A percentile compares a stretch with the other conserved stretches of the same genome.
Evolutionary conservation across 192 early-diverging fungal species (phyloP).

Genomic region (Lunasporangiospora selenospora): DNA sequence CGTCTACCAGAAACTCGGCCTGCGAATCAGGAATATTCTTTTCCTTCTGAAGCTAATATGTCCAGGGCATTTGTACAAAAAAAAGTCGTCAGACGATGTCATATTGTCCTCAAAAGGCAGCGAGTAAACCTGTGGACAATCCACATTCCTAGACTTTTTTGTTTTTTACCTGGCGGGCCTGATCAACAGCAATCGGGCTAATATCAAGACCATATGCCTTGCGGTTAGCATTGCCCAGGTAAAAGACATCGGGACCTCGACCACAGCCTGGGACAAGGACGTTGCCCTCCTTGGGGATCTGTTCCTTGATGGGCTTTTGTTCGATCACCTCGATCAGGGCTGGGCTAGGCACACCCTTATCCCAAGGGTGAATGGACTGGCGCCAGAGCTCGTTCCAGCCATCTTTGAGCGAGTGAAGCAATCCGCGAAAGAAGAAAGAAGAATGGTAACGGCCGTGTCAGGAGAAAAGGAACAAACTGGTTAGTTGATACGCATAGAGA

Average conservation of each 20-base stretch:
- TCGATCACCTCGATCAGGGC: slow-evolving; percentile 59
- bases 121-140: too few relatives aligned
- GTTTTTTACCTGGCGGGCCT: slow-evolving; percentile 52
- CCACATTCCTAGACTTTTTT: too few relatives aligned
- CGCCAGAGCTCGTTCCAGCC: slow-evolving; percentile 58
- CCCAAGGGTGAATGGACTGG: slow-evolving; percentile 53
- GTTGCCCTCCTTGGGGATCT: slow-evolving; percentile 52
- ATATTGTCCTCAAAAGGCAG: too few relatives aligned
- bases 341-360: slow-evolving; percentile 51
- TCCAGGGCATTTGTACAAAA: not conserved
- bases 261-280: slow-evolving; percentile 72
- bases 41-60: slow-evolving; percentile 27
- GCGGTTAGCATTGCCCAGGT: slow-evolving; percentile 63
- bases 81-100: too few relatives aligned
- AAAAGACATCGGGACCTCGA: slow-evolving; percentile 79
- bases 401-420: not conserved
- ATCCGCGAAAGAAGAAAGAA: not conserved
- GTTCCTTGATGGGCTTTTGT: slow-evolving; percentile 39
- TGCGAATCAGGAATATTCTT: slow-evolving; percentile 40
- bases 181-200: slow-evolving; percentile 67
- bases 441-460: not conserved
- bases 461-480: too few relatives aligned
- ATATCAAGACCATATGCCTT: slow-evolving; percentile 75
- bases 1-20: slow-evolving; percentile 61
- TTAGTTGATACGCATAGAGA: too few relatives aligned